phyloP scores from a whole-genome alignment of 176 grass and related monocot species.

The Oryza meridionalis region DNA sequence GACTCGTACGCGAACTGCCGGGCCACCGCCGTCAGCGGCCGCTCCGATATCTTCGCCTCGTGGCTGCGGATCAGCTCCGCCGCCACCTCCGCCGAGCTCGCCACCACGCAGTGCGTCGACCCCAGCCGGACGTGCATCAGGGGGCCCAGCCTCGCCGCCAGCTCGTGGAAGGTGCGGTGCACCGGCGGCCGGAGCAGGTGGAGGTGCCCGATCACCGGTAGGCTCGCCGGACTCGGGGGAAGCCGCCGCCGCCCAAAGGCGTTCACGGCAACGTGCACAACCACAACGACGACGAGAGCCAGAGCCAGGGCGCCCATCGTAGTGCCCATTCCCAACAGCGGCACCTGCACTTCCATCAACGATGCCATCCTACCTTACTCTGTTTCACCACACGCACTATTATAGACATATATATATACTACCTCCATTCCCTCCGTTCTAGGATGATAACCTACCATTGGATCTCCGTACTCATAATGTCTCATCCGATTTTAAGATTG shows the following conservation, averaged over 20 bases:
- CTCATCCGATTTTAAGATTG: no score
- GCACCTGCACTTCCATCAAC: not conserved
- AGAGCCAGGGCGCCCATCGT: not conserved
- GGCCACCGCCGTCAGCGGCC: slow-evolving; percentile 50
- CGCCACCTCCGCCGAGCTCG: slow-evolving; percentile 45
- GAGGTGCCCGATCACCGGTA: slow-evolving; percentile 81
- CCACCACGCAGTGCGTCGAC: slow-evolving; percentile 53
- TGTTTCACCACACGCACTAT: no score
- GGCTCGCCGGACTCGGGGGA: slow-evolving; percentile 49
- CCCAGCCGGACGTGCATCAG: slow-evolving; percentile 60
- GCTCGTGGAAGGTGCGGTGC: slow-evolving; percentile 59
- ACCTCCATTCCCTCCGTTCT: no score
- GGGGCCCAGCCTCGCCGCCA: slow-evolving; percentile 38
- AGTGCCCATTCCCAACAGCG: not conserved
- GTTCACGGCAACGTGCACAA: no score
- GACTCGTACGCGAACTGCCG: slow-evolving; percentile 59
- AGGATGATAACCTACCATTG: no score
- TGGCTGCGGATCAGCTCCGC: slow-evolving; percentile 51
- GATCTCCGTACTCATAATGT: no score
- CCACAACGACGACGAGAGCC: no score
- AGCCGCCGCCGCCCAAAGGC: slow-evolving; percentile 10
- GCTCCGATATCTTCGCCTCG: slow-evolving; percentile 62
- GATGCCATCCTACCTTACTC: no score
- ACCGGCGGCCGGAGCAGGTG: slow-evolving; percentile 62
- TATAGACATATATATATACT: no score